These are phyloP conservation scores for Sicyos edulis DNA, from an alignment of 306 rosid species.

Conservation along the genomic window DNA sequence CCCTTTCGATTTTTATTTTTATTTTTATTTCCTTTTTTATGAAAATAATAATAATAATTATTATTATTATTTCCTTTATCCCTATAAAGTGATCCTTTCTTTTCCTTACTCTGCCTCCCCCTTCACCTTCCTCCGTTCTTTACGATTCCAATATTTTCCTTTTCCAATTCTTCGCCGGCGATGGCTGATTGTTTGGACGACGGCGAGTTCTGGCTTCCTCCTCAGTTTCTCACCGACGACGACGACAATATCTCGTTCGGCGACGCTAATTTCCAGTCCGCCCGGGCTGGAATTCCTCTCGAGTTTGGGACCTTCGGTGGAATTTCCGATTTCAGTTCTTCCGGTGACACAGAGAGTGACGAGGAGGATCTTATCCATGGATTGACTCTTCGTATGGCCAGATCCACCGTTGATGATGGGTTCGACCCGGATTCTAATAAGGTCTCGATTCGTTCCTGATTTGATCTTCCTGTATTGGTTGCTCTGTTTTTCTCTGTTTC, in stretches of 20 bases:
- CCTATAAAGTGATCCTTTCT: slow-evolving; percentile 13
- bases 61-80: neutral
- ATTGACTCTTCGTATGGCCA: slow-evolving; percentile 54
- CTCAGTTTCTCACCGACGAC: slow-evolving; percentile 64
- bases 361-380: slow-evolving; percentile 58
- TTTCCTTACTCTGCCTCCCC: neutral
- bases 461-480: neutral
- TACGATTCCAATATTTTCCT: neutral
- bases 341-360: slow-evolving; percentile 67
- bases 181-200: slow-evolving; percentile 50
- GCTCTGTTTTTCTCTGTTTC: too few relatives aligned
- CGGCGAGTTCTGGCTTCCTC: slow-evolving; percentile 75
- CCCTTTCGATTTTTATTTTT: neutral
- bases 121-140: neutral
- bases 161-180: neutral
- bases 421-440: slow-evolving; percentile 24
- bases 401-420: slow-evolving; percentile 32
- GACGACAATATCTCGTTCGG: slow-evolving; percentile 14
- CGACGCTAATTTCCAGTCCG: neutral
- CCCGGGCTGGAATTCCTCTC: slow-evolving; percentile 12
- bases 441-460: slow-evolving; percentile 24
- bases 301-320: slow-evolving; percentile 27
- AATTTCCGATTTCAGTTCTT: slow-evolving; percentile 45
- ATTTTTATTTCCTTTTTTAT: neutral
- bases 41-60: neutral